These are phyloP conservation scores for Aspergillus pseudoterreus DNA, from an alignment of 2,329 filamentous ascomycete genomes.

Conservation along the genomic window DNA sequence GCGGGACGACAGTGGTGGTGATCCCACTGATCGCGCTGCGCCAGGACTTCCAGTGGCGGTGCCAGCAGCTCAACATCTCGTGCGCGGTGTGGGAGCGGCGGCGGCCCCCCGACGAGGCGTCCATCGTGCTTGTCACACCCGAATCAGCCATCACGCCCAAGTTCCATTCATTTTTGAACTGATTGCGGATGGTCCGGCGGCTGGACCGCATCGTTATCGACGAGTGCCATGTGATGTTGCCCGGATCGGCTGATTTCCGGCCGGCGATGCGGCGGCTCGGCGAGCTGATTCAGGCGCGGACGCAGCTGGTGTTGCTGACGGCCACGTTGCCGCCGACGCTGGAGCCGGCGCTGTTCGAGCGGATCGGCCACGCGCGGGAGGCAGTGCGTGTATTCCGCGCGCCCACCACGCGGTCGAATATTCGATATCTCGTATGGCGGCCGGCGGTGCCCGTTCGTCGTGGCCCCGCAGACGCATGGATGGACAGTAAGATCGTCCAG, in stretches of 20 bases:
- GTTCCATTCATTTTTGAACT: not conserved
- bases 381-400: not conserved
- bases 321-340: constrained; percentile 7
- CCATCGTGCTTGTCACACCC: not conserved
- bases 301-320: constrained; percentile 11
- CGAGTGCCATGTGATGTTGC: constrained; percentile 10
- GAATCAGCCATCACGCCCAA: not conserved
- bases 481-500: not conserved
- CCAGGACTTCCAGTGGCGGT: not conserved
- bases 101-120: not conserved
- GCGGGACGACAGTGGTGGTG: not conserved
- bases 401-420: constrained; percentile 1
- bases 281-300: not conserved
- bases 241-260: constrained; percentile 2
- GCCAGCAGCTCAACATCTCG: not conserved
- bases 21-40: not conserved
- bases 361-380: not conserved
- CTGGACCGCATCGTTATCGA: not conserved
- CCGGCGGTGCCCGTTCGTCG: not conserved
- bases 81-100: not conserved
- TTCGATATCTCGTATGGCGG: constrained; percentile 6
- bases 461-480: not conserved
- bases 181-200: not conserved
- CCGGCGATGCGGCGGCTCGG: not conserved
- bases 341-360: constrained; percentile 2